phyloP scores from a whole-genome alignment of 495 filamentous ascomycete species.

The Annulohypoxylon nitens region DNA sequence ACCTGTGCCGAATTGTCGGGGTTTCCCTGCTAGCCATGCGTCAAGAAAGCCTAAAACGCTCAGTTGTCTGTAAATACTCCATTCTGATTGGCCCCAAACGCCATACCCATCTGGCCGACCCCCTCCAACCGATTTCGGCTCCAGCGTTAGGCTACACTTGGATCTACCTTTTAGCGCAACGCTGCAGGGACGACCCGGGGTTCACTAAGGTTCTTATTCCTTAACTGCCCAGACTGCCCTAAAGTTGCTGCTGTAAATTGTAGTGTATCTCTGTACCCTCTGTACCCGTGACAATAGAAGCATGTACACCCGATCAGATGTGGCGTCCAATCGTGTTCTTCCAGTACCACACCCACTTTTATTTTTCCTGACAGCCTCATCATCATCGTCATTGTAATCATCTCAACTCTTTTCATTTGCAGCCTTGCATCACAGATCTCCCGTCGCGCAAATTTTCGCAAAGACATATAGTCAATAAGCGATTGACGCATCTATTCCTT shows the following conservation, averaged over 20 bases:
- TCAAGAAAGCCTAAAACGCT: conserved; percentile 36
- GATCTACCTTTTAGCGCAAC: conserved; percentile 21
- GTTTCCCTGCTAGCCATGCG: conserved; percentile 33
- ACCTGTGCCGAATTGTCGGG: conserved; percentile 28
- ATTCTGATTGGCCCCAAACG: conserved; percentile 21
- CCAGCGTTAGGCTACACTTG: conserved; percentile 30
- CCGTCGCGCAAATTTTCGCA: conserved; percentile 16
- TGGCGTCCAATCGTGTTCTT: conserved; percentile 19
- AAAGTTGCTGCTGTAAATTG: background rate
- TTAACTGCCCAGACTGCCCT: background rate
- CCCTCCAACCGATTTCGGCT: conserved; percentile 42
- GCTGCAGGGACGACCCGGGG: conserved; percentile 30
- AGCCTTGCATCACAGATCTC: conserved; percentile 24
- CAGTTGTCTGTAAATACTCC: conserved; percentile 9
- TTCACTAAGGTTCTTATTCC: background rate
- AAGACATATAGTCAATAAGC: conserved; percentile 8
- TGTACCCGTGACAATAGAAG: background rate
- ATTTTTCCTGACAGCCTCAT: conserved; percentile 39
- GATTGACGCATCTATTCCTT: conserved; percentile 4
- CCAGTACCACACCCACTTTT: conserved; percentile 24
- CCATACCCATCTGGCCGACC: conserved; percentile 27
- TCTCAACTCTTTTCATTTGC: conserved; percentile 15
- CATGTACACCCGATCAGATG: conserved; percentile 26
- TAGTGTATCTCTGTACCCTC: conserved; percentile 14
- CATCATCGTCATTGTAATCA: conserved; percentile 21